Evolutionary conservation across 768 basidiomycete species (phyloP).

Genomic region (Cystobasidium ongulense): DNA sequence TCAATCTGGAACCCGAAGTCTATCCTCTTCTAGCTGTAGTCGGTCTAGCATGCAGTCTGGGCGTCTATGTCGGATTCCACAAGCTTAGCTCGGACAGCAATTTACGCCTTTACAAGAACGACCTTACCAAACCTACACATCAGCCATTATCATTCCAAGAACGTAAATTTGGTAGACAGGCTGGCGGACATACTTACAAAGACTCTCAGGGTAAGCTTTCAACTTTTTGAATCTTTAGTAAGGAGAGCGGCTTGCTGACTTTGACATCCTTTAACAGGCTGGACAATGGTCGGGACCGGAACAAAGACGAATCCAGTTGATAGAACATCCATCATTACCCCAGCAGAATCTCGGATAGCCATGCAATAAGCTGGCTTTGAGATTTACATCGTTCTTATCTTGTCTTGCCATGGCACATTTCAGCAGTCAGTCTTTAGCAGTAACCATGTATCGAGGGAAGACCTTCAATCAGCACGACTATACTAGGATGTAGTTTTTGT

Average conservation of each 20-base stretch:
- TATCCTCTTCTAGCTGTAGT: conserved; percentile 14
- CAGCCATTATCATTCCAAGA: conserved; percentile 16
- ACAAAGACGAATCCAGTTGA: neutral
- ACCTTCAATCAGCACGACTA: neutral
- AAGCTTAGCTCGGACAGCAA: conserved; percentile 6
- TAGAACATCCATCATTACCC: neutral
- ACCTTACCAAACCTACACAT: conserved; percentile 6
- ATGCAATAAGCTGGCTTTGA: neutral
- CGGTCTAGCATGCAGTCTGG: neutral
- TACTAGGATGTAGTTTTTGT: too few species aligned
- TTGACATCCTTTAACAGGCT: neutral
- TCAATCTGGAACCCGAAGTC: conserved; percentile 27
- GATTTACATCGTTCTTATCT: neutral
- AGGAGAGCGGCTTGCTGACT: neutral
- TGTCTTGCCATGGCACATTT: neutral
- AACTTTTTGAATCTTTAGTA: neutral
- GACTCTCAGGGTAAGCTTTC: conserved; percentile 18
- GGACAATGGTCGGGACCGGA: conserved; percentile 10
- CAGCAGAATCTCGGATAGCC: neutral
- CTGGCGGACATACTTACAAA: conserved; percentile 25
- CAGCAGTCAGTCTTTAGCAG: neutral
- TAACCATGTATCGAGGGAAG: neutral
- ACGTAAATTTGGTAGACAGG: conserved; percentile 10
- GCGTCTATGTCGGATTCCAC: conserved; percentile 8
- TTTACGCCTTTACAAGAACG: conserved; percentile 6